A percentile compares a stretch with the other conserved stretches of the same genome.
Conservation (phyloP, 768 basidiomycete genomes). For the Antrodiella citrinella region DNA sequence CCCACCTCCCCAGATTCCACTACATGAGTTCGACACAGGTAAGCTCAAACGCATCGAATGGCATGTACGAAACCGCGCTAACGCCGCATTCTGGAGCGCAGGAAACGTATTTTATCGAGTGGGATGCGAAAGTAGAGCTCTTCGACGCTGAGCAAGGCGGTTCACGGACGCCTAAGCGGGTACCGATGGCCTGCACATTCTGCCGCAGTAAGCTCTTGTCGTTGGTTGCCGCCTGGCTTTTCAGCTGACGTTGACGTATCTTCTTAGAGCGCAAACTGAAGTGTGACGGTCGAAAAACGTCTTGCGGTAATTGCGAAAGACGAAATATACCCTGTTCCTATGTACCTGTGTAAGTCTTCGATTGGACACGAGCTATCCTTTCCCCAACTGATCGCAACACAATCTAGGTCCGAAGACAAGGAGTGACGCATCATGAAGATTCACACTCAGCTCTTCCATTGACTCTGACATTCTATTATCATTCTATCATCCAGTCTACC, state of each 20-base stretch:
- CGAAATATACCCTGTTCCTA: conserved; percentile 8
- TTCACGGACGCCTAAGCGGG: conserved; percentile 5
- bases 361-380: too few relatives aligned
- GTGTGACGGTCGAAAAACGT: conserved; percentile 10
- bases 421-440: neutral
- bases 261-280: conserved; percentile 12
- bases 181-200: conserved; percentile 12
- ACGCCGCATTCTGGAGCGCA: neutral
- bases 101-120: neutral
- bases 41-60: neutral
- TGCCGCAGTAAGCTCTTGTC: conserved; percentile 9
- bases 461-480: neutral
- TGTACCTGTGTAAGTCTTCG: conserved; percentile 11
- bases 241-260: neutral
- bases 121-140: neutral
- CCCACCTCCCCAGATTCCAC: neutral
- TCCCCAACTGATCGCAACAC: too few relatives aligned
- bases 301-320: conserved; percentile 11
- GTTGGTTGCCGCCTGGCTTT: neutral
- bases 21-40: neutral
- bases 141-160: neutral
- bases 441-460: neutral
- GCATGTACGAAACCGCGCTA: neutral
- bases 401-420: neutral
- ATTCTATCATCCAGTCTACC: neutral